Evolutionary conservation across 1,284 basidiomycete species (phyloP).

Genomic region (Ceratorhiza oryzae-sativae): DNA sequence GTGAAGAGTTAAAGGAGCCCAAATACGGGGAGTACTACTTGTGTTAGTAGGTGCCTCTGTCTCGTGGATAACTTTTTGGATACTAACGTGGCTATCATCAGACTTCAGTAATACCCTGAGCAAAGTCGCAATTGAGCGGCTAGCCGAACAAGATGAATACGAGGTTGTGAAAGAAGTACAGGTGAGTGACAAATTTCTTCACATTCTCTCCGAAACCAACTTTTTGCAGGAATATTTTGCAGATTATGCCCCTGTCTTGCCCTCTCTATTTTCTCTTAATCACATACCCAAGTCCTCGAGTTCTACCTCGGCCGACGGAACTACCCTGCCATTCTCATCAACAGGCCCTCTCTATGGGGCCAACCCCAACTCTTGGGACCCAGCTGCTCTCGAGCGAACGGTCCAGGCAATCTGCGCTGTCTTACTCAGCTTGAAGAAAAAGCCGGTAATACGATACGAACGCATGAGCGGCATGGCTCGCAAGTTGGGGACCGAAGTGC

Average conservation of each 20-base stretch:
- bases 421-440: slow-evolving; percentile 94
- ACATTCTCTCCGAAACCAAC: slow-evolving; percentile 17
- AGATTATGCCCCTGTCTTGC: slow-evolving; percentile 88
- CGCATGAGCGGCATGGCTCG: slow-evolving; percentile 91
- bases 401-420: slow-evolving; percentile 87
- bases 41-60: slow-evolving; percentile 79
- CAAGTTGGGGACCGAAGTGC: slow-evolving; percentile 85
- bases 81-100: slow-evolving; percentile 49
- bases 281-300: slow-evolving; percentile 59
- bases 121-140: slow-evolving; percentile 89
- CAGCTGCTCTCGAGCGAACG: slow-evolving; percentile 76
- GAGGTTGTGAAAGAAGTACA: slow-evolving; percentile 97
- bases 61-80: not conserved
- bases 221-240: slow-evolving; percentile 86
- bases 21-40: slow-evolving; percentile 97
- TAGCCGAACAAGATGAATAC: slow-evolving; percentile 95
- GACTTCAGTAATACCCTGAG: slow-evolving; percentile 95
- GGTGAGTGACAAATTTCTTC: slow-evolving; percentile 58
- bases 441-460: slow-evolving; percentile 93
- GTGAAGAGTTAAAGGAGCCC: slow-evolving; percentile 85
- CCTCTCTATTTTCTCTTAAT: slow-evolving; percentile 89
- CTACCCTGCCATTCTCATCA: slow-evolving; percentile 49
- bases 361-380: slow-evolving; percentile 71
- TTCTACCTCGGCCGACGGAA: slow-evolving; percentile 27
- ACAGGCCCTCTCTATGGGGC: slow-evolving; percentile 71